A percentile compares a stretch with the other conserved stretches of the same genome.
phyloP scores from a whole-genome alignment of 208 protist species.

The Trypanosoma mega region DNA sequence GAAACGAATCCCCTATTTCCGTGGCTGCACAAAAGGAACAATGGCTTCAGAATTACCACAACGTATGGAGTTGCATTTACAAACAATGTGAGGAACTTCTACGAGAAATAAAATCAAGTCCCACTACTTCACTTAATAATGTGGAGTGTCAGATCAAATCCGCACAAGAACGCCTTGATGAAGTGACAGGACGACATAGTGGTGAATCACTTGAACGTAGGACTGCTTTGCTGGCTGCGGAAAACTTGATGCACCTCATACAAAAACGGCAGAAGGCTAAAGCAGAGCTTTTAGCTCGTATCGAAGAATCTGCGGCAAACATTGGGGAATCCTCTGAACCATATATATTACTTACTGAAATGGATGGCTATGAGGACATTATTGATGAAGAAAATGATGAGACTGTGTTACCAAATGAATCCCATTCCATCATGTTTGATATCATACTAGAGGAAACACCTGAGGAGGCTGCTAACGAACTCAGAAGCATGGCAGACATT shows the following conservation, averaged over 20 bases:
- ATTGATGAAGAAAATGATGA: constrained; percentile 14
- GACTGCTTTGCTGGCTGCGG: constrained; percentile 1
- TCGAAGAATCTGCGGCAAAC: constrained; percentile 5
- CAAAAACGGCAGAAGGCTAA: constrained; percentile 3
- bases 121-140: not conserved
- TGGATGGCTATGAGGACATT: constrained; percentile 22
- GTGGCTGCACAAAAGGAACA: constrained; percentile 5
- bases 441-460: constrained; percentile 5
- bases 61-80: constrained; percentile 10
- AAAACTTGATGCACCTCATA: constrained; percentile 15
- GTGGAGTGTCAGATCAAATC: not conserved
- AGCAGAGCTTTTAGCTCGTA: not conserved
- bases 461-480: constrained; percentile 14
- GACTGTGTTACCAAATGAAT: constrained; percentile 1
- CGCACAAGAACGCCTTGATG: not conserved
- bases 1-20: not conserved
- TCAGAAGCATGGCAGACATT: constrained; percentile 11
- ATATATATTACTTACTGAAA: constrained; percentile 9
- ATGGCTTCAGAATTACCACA: constrained; percentile 20
- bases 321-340: constrained; percentile 7
- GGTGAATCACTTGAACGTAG: constrained; percentile 9
- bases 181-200: constrained; percentile 1
- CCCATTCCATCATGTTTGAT: not conserved
- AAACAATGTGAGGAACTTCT: constrained; percentile 2
- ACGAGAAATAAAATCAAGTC: not conserved